Conservation (phyloP, 306 rosid genomes). For the Corylus americana region DNA sequence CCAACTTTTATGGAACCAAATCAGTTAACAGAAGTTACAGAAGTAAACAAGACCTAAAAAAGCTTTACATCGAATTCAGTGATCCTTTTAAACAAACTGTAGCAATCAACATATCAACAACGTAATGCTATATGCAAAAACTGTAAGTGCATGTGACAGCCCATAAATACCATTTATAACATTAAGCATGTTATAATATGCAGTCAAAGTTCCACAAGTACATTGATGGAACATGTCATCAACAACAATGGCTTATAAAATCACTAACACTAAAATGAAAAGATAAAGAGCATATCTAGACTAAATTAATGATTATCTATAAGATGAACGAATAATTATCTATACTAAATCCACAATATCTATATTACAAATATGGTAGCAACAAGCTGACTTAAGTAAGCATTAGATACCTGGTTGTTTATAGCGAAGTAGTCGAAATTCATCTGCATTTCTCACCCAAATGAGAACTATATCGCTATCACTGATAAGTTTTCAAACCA, state of each 20-base stretch:
- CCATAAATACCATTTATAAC: not conserved
- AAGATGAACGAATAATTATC: not conserved
- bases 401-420: slow-evolving; percentile 80
- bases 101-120: not conserved
- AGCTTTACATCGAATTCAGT: not conserved
- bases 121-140: not conserved
- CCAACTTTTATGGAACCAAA: not conserved
- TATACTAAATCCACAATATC: not conserved
- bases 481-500: not conserved
- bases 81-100: not conserved
- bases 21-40: not conserved
- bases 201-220: not conserved
- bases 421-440: slow-evolving; percentile 95
- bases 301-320: not conserved
- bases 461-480: slow-evolving; percentile 24
- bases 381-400: slow-evolving; percentile 24
- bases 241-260: not conserved
- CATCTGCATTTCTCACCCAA: slow-evolving; percentile 69
- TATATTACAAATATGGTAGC: slow-evolving; percentile 11
- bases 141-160: not conserved
- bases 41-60: not conserved
- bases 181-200: not conserved
- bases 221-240: not conserved
- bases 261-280: not conserved
- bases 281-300: not conserved